phyloP scores from a whole-genome alignment of 306 rosid species.

The Gleditsia sinensis region DNA sequence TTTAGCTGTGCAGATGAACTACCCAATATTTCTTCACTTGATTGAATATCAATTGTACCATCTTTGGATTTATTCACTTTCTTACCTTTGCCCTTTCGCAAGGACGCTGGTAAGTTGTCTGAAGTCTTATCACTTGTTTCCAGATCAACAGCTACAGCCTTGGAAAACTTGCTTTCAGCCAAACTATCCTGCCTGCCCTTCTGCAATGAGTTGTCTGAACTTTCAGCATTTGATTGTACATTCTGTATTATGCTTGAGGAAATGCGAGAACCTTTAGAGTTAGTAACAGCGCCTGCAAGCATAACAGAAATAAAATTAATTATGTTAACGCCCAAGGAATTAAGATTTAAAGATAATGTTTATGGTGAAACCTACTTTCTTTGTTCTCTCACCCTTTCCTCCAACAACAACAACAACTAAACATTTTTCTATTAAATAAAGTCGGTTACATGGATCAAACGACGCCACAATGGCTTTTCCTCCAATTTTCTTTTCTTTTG shows the following conservation, averaged over 20 bases:
- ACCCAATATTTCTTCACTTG: constrained; percentile 45
- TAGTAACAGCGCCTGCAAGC: constrained; percentile 50
- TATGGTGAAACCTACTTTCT: constrained; percentile 14
- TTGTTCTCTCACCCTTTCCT: background rate
- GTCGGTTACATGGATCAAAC: no score
- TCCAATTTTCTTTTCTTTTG: no score
- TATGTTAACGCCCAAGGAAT: constrained; percentile 20
- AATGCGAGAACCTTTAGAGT: constrained; percentile 45
- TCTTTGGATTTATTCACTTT: constrained; percentile 35
- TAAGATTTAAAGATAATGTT: constrained; percentile 13
- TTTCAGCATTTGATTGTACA: constrained; percentile 45
- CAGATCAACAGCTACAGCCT: constrained; percentile 25
- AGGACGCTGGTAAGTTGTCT: constrained; percentile 30
- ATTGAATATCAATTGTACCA: constrained; percentile 34
- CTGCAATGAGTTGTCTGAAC: constrained; percentile 40
- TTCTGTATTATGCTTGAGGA: constrained; percentile 44
- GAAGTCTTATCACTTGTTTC: constrained; percentile 42
- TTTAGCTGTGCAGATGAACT: constrained; percentile 50
- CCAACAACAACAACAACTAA: no score
- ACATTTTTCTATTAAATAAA: no score
- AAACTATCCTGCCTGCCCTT: constrained; percentile 38
- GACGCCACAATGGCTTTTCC: no score
- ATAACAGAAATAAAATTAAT: constrained; percentile 24
- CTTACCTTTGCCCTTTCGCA: constrained; percentile 27
- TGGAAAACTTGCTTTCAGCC: constrained; percentile 34